Evolutionary conservation across 345 rosid genomes (phyloP).

Genomic region (Isatis tinctoria): DNA sequence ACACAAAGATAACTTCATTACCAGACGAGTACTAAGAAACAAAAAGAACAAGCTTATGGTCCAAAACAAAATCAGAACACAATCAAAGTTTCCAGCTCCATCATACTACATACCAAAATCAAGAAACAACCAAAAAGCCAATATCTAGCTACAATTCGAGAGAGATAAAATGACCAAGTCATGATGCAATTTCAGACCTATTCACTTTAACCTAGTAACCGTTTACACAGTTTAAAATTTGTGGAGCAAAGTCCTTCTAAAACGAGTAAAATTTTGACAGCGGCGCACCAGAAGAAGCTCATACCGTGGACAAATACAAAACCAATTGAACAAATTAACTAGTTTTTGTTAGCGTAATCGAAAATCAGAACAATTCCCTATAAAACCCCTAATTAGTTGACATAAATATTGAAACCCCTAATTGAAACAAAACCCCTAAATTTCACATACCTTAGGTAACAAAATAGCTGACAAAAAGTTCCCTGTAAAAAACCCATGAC

Average conservation of each 20-base stretch:
- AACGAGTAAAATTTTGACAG: not conserved
- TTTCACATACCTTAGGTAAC: no score
- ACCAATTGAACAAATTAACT: not conserved
- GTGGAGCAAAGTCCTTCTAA: not conserved
- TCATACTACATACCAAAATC: slow-evolving; percentile 1
- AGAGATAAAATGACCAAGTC: not conserved
- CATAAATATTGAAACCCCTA: no score
- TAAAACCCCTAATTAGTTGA: no score
- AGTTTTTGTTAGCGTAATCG: not conserved
- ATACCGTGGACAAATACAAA: not conserved
- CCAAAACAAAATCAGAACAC: not conserved
- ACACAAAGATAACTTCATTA: not conserved
- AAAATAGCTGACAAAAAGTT: no score
- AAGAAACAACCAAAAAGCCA: not conserved
- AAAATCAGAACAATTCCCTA: slow-evolving; percentile 9
- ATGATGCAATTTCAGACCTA: not conserved
- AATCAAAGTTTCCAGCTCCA: not conserved
- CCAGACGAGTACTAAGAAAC: not conserved
- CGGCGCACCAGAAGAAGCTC: not conserved
- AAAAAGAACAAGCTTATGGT: slow-evolving; percentile 5
- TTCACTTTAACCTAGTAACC: not conserved
- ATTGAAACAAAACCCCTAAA: no score
- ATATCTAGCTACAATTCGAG: not conserved
- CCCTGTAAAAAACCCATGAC: no score
- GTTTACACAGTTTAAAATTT: not conserved